These are phyloP conservation scores for Fusarium haematococcum DNA, from an alignment of 2,329 filamentous ascomycete species.

Conservation along the genomic window DNA sequence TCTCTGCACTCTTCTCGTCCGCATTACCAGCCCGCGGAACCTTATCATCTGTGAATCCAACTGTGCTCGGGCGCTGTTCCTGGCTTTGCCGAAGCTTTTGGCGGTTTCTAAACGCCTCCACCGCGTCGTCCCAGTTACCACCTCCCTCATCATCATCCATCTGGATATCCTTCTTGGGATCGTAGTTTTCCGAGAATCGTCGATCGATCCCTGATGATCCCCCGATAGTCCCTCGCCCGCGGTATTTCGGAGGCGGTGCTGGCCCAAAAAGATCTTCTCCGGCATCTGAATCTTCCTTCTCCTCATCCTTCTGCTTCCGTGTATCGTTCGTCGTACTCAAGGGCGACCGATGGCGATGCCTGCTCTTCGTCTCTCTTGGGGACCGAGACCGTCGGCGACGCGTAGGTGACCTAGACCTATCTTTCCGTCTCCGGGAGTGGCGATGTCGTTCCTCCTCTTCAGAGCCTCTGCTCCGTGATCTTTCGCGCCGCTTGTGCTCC, in stretches of 20 bases:
- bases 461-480: conserved; percentile 28
- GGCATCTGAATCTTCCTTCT: conserved; percentile 70
- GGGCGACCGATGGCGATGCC: conserved; percentile 50
- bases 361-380: conserved; percentile 45
- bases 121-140: conserved; percentile 82
- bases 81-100: conserved; percentile 81
- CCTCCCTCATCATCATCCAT: conserved; percentile 59
- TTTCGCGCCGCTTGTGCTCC: conserved; percentile 32
- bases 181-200: conserved; percentile 78
- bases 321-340: conserved; percentile 20
- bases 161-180: conserved; percentile 67
- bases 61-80: conserved; percentile 78
- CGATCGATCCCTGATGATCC: conserved; percentile 78
- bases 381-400: conserved; percentile 48
- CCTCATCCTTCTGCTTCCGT: conserved; percentile 28
- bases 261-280: conserved; percentile 83
- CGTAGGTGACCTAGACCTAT: conserved; percentile 44
- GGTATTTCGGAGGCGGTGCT: conserved; percentile 64
- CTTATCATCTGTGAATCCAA: conserved; percentile 82
- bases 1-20: conserved; percentile 68
- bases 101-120: conserved; percentile 84
- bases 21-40: conserved; percentile 71
- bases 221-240: conserved; percentile 77
- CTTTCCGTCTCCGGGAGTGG: conserved; percentile 31
- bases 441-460: conserved; percentile 28